A percentile compares a stretch with the other conserved stretches of the same genome.
phyloP scores from a whole-genome alignment of 495 filamentous ascomycete species.

The Daldinia childiae region DNA sequence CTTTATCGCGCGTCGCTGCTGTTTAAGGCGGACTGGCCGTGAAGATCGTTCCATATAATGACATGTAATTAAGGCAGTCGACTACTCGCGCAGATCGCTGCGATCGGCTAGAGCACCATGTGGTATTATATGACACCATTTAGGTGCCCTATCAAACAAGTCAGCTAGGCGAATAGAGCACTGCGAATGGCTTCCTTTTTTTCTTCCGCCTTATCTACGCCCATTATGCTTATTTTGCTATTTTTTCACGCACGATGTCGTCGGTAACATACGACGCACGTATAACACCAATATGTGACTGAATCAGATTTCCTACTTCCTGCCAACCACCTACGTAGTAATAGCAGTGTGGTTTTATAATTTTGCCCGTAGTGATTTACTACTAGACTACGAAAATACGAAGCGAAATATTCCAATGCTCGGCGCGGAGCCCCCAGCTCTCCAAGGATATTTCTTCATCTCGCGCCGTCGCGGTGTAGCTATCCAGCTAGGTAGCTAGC shows the following conservation, averaged over 20 bases:
- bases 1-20: conserved; percentile 3
- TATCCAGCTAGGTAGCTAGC: background rate
- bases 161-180: background rate
- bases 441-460: background rate
- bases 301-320: background rate
- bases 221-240: background rate
- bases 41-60: background rate
- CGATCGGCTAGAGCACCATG: conserved; percentile 5
- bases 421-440: background rate
- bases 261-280: background rate
- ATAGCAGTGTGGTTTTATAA: background rate
- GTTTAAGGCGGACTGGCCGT: background rate
- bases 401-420: background rate
- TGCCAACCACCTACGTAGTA: background rate
- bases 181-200: conserved; percentile 8
- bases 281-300: background rate
- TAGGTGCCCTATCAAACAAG: background rate
- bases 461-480: background rate
- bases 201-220: background rate
- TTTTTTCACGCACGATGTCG: background rate
- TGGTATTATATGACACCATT: conserved; percentile 1
- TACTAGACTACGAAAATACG: background rate
- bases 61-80: background rate
- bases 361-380: background rate
- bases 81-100: conserved; percentile 2